Evolutionary conservation across 75 land plant species (phyloP), one percentile per base, ranked within the genome.

Genomic region (Cryptomeria japonica): DNA sequence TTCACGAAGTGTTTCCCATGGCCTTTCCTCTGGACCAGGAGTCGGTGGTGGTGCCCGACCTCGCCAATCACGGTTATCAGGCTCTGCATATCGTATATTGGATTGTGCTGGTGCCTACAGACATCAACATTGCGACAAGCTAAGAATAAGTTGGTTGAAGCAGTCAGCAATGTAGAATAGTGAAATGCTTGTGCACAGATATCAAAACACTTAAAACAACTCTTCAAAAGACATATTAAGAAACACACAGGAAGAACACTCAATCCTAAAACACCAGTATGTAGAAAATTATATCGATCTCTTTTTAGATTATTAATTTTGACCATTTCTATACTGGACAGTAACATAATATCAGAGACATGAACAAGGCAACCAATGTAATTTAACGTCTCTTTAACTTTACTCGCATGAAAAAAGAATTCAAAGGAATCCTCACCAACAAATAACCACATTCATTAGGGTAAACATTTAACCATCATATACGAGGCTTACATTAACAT

Each of bases 61-160:
- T 85, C 93, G 93, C 95, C 95, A 93, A 88, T 93, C 92, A 82
- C 95, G 92, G 64, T 77, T 91, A 79, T 93, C 95, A 31, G 91
- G 90, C 85, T 93, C 92, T 83, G 90, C 78, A 84, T 93, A 93
- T 51, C 93, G 94, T 84, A 70, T 41, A 32, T 86, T 90, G 38
- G 90, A 39, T 86, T 92, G 94, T 80, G 55, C 16, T 70, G 89
- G 92, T 44, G 86, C 41, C 93, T 90, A 39, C 28, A 88, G 25
- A 47, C 25, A 85, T 18, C 37, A 46, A 49, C 19, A 47, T 38
- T 47, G 47, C 2, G 28, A 80, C 25, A 39, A 32, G 14, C 12
- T 11, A 28, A 80, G 22, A 44, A 42, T 44, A 80, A 25, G 36
- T 31, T 1, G 39, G 2, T 36, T 31, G 4, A 19, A 12, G 77